phyloP scores from a whole-genome alignment of 139 green algal species.

The Cymbomonas tetramitiformis region DNA sequence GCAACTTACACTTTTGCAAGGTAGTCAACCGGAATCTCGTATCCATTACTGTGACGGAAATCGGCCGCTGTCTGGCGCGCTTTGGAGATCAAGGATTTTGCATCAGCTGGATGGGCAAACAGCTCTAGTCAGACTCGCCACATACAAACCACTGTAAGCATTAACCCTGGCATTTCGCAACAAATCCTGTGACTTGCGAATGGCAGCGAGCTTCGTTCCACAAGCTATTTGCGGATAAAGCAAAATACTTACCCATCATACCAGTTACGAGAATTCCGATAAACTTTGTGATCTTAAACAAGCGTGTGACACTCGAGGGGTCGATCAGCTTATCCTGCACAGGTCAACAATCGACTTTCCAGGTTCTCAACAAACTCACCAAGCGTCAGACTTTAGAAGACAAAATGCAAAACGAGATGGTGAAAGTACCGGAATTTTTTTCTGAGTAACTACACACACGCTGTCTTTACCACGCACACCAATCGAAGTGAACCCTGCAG shows the following conservation, averaged over 20 bases:
- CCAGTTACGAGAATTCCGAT: constrained; percentile 86
- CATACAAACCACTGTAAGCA: too few relatives aligned
- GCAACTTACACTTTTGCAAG: too few relatives aligned
- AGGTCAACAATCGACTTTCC: too few relatives aligned
- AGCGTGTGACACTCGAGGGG: constrained; percentile 61
- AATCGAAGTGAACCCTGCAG: constrained; percentile 73
- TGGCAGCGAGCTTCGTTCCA: too few relatives aligned
- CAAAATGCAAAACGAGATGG: too few relatives aligned
- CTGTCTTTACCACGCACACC: constrained; percentile 76
- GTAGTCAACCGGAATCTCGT: constrained; percentile 85
- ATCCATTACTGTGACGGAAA: constrained; percentile 86
- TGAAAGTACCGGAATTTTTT: constrained; percentile 37
- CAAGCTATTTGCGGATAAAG: too few relatives aligned
- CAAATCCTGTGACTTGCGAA: too few relatives aligned
- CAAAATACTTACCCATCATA: too few relatives aligned
- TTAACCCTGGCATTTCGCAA: too few relatives aligned
- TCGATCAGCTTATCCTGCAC: constrained; percentile 88
- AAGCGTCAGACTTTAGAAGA: too few relatives aligned
- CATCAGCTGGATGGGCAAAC: too few relatives aligned
- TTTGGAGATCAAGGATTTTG: constrained; percentile 7
- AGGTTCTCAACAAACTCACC: background rate
- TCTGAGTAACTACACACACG: constrained; percentile 74
- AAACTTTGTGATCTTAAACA: constrained; percentile 76
- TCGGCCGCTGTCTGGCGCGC: constrained; percentile 38
- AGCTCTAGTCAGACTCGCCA: too few relatives aligned